phyloP scores from a whole-genome alignment of 345 rosid genomes.

The Conringia planisiliqua region DNA sequence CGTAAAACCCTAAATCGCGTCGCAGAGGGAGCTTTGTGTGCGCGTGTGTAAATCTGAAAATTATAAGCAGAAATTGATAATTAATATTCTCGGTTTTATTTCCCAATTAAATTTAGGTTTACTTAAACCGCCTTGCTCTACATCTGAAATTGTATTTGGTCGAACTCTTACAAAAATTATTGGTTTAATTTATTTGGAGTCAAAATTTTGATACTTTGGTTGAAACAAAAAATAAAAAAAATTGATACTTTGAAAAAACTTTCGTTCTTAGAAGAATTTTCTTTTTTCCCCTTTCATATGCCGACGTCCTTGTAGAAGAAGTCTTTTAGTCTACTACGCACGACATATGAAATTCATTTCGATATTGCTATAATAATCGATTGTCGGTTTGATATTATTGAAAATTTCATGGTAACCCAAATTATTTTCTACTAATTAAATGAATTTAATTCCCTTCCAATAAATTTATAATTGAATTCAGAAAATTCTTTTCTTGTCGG shows the following conservation, averaged over 20 bases:
- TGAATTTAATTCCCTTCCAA: not conserved
- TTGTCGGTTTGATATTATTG: constrained; percentile 14
- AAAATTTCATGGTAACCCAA: not conserved
- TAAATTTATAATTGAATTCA: not conserved
- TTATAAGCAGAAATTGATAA: not conserved
- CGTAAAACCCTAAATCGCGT: not conserved
- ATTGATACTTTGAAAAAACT: not conserved
- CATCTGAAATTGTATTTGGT: not conserved
- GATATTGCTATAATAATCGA: not conserved
- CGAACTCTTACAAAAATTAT: not conserved
- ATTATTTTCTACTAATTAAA: not conserved
- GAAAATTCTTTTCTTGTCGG: too few species aligned
- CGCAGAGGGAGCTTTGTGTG: not conserved
- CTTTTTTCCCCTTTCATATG: not conserved
- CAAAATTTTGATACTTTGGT: not conserved
- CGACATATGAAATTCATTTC: not conserved
- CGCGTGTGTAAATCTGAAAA: not conserved
- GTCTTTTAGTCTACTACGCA: not conserved
- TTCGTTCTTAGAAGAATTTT: not conserved
- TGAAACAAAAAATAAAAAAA: too few species aligned
- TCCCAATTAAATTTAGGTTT: not conserved
- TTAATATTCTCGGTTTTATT: not conserved
- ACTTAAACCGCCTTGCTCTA: not conserved
- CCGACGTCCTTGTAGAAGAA: not conserved
- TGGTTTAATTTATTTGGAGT: not conserved